Evolutionary conservation across 129 eudicot species (phyloP).

Genomic region (Helianthus annuus): DNA sequence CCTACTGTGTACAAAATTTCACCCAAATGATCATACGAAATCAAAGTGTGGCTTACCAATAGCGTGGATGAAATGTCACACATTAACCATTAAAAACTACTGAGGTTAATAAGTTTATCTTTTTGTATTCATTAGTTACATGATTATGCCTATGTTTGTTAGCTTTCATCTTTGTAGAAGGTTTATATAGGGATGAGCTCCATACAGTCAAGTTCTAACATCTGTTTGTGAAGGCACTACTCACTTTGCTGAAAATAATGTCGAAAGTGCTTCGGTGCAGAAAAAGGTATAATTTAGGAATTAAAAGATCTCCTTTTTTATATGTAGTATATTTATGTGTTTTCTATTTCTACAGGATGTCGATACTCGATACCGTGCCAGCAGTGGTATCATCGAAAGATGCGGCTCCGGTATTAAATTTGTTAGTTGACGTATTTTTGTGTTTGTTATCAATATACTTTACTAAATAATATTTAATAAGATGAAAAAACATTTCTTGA

Average conservation of each 20-base stretch:
- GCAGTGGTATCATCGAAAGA: constrained; percentile 28
- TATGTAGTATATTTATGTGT: not conserved
- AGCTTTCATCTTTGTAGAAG: too few relatives aligned
- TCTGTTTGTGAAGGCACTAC: constrained; percentile 41
- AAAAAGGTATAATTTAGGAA: constrained; percentile 39
- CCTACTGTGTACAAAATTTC: too few relatives aligned
- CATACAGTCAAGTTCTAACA: too few relatives aligned
- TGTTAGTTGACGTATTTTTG: constrained; percentile 5
- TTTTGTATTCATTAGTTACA: too few relatives aligned
- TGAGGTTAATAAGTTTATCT: too few relatives aligned
- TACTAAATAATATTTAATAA: constrained; percentile 7
- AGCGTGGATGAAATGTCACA: too few relatives aligned
- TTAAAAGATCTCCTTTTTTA: not conserved
- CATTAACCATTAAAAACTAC: too few relatives aligned
- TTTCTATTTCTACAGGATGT: constrained; percentile 36
- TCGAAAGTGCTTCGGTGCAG: constrained; percentile 41
- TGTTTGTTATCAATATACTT: not conserved
- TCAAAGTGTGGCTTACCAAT: too few relatives aligned
- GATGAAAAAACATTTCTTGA: constrained; percentile 4
- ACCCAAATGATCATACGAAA: too few relatives aligned
- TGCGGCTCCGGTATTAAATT: too few relatives aligned
- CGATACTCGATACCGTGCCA: constrained; percentile 33
- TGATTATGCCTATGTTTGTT: too few relatives aligned
- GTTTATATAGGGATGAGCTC: too few relatives aligned
- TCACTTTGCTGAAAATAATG: constrained; percentile 32